Evolutionary conservation across 176 grass and related monocot genomes (phyloP).

Genomic region (Neostapfia colusana): DNA sequence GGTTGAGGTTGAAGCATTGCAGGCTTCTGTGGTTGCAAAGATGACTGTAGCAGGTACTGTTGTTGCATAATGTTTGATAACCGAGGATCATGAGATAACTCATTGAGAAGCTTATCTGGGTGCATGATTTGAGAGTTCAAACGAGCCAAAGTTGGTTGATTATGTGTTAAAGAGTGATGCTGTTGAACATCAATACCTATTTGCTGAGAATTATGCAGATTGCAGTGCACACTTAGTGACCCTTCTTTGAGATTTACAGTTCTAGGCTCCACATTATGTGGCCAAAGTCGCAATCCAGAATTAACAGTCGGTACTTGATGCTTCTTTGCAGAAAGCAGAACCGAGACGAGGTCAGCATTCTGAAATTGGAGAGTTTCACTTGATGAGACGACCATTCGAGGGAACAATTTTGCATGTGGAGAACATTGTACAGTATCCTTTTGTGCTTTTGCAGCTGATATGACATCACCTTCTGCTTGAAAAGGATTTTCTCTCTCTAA

Average conservation of each 20-base stretch:
- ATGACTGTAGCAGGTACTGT: conserved; percentile 72
- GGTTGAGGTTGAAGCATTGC: conserved; percentile 53
- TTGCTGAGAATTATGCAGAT: conserved; percentile 57
- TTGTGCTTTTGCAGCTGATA: conserved; percentile 38
- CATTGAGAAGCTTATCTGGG: conserved; percentile 59
- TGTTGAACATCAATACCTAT: conserved; percentile 57
- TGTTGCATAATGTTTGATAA: conserved; percentile 63
- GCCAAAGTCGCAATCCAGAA: conserved; percentile 49
- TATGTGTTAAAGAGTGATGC: conserved; percentile 44
- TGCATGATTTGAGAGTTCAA: conserved; percentile 30
- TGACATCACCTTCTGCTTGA: conserved; percentile 47
- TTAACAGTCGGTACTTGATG: conserved; percentile 41
- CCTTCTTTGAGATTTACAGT: conserved; percentile 47
- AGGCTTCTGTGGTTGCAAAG: conserved; percentile 55
- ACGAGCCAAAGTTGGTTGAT: conserved; percentile 48
- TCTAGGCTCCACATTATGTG: conserved; percentile 51
- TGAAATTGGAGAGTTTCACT: conserved; percentile 51
- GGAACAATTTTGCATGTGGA: conserved; percentile 57
- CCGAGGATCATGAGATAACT: conserved; percentile 73
- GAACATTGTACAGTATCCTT: conserved; percentile 47
- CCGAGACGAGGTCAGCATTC: conserved; percentile 64
- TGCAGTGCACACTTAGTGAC: conserved; percentile 37
- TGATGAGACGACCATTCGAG: conserved; percentile 48
- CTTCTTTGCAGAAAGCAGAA: conserved; percentile 69
- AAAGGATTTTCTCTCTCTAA: conserved; percentile 73